Base-by-base conservation (phyloP, 345 rosid species). In the Schrenkiella parvula region DNA sequence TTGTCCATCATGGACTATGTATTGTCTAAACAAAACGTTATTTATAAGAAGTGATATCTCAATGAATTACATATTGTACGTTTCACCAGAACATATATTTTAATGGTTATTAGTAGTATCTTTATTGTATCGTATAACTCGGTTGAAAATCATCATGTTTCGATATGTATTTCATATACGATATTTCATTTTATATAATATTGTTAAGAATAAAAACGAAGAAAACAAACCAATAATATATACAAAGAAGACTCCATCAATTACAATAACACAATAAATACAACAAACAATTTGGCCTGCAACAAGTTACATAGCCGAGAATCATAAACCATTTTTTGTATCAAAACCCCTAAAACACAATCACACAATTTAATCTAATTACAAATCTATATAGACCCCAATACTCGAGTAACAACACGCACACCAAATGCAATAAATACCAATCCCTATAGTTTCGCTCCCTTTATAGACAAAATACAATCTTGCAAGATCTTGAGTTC, bases 281-380 rank as follows among this genome's bases (percentile, higher is more conserved):
- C 19, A 73, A 35, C 66, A 55, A 64, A 34, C 41, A 44, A 11
- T 54, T 52, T 56, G 43, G 59, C 66, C 6, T 35, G 57, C 46
- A 28, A 2, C 13, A 29, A 43, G 43, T 62, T n/a, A 35, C 22
- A 56, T 15, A 28, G n/a, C 77, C 50, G 67, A 41, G 42, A 59
- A 51, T 28, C 50, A 51, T 35, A 17, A 37, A 52, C 54, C 39
- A n/a, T n/a, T 50, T 58, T 34, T 57, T 75, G 32, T 29, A 46
- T 66, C 72, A 61, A 75, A 60, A 74, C 2, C 77, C 38, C 35
- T 63, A 67, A 48, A 44, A 34, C 8, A n/a, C 29, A 38, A 61
- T 44, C 22, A 68, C 70, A 53, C 22, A 69, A 60, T 51, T 25
- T 28, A 61, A 69, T 46, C 60, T 70, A 76, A 69, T 76, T 55